Conservation (phyloP, 768 basidiomycete species). For the Plicaturopsis crispa region DNA sequence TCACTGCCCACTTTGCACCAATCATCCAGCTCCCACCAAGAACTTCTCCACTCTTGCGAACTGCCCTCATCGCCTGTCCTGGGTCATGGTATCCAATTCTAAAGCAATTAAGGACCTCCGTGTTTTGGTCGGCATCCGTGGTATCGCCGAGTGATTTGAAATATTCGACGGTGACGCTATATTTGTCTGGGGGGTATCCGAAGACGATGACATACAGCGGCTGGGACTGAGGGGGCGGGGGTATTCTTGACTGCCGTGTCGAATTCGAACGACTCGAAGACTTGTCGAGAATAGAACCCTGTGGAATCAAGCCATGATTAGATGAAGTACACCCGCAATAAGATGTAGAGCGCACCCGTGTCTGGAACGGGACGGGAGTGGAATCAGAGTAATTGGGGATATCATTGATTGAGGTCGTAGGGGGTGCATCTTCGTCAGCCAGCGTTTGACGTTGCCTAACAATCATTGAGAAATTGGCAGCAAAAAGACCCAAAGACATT, state of each 20-base stretch:
- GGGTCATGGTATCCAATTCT: constrained; percentile 65
- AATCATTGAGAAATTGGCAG: constrained; percentile 6
- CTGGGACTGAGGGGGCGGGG: constrained; percentile 22
- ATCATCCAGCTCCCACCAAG: constrained; percentile 74
- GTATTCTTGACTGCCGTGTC: constrained; percentile 5
- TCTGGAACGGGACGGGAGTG: constrained; percentile 32
- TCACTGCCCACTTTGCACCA: constrained; percentile 79
- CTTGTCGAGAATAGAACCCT: constrained; percentile 33
- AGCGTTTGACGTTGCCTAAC: constrained; percentile 52
- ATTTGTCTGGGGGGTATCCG: constrained; percentile 82
- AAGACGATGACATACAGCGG: constrained; percentile 70
- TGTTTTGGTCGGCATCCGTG: constrained; percentile 59
- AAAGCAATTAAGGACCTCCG: constrained; percentile 75
- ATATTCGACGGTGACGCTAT: constrained; percentile 63
- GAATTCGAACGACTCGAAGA: constrained; percentile 25
- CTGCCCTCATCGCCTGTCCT: constrained; percentile 70
- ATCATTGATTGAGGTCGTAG: constrained; percentile 67
- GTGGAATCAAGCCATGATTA: constrained; percentile 1
- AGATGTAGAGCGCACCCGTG: constrained; percentile 28
- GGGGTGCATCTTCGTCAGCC: constrained; percentile 76
- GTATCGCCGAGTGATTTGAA: constrained; percentile 67
- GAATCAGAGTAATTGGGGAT: constrained; percentile 55
- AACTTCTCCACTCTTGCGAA: constrained; percentile 78
- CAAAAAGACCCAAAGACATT: constrained; percentile 7
- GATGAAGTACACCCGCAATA: no score